Percentiles rank a stretch among this genome's conserved stretches.
phyloP scores from a whole-genome alignment of 352 stramenopile genomes.

The Phytophthora quininea region DNA sequence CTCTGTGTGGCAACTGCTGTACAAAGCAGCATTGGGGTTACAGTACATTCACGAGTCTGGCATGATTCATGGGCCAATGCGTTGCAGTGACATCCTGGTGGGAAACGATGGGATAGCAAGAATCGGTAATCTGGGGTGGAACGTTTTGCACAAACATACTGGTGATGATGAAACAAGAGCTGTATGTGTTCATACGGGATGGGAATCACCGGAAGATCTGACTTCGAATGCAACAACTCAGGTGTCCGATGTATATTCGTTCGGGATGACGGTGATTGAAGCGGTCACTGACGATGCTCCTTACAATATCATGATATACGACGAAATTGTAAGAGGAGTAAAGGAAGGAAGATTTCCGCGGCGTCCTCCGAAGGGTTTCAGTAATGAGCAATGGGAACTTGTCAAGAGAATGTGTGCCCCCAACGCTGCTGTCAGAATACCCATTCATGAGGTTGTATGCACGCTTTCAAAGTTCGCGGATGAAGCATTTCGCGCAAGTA shows the following conservation, averaged over 20 bases:
- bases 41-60: neutral
- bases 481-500: no score
- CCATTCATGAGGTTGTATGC: no score
- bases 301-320: neutral
- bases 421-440: no score
- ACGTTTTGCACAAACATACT: neutral
- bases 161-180: neutral
- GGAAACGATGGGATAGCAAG: neutral
- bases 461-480: no score
- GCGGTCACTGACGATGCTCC: neutral
- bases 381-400: no score
- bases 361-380: no score
- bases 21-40: neutral
- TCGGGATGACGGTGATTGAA: neutral
- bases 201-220: neutral
- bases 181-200: neutral
- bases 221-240: neutral
- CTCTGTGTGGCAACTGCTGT: neutral
- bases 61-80: neutral
- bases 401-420: no score
- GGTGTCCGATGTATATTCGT: neutral
- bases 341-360: neutral
- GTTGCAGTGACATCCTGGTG: neutral
- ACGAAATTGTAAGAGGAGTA: neutral
- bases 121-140: neutral